Base-by-base conservation (phyloP, 2,329 filamentous ascomycete genomes). In the Aspergillus fischeri region DNA sequence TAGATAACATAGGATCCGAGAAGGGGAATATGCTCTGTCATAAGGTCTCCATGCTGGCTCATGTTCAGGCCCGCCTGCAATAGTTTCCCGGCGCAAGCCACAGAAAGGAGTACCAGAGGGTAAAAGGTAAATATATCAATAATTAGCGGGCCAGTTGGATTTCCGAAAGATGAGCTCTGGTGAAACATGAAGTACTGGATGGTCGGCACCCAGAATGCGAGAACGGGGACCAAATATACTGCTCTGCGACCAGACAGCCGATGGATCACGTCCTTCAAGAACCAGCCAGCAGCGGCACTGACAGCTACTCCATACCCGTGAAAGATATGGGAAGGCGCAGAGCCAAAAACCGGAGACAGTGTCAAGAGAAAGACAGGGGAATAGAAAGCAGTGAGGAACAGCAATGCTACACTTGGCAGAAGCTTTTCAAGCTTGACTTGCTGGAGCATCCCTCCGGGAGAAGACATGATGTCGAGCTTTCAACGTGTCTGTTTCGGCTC, bases 281-380 rank as follows among this genome's bases (percentile, higher is more conserved):
- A 82, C 83, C 90, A 90, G 35, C 91, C 91, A 17, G 86, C 73
- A 60, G 92, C 87, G 59, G 86, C 85, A 28, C 85, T 86, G 3
- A 83, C 77, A 65, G 86, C 86, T 60, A 91, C 78, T 59, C 86
- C 81, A 69, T 83, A 83, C 52, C 81, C 77, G 71, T 97, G 93
- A 72, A 87, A 89, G 63, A 88, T 79, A 1, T 84, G 82, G 0
- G 91, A 81, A 1, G 93, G 90, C 41, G 96, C 90, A 17, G 87
- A 86, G 53, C 94, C 94, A 74, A 95, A 97, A 10, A 95, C 89
- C 1, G 94, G 94, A 21, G 91, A 90, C 35, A 97, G 80, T 42
- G 84, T 87, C 60, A 92, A 80, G 69, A 91, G 85, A 35, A 76
- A 78, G 25, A 78, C 64, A 32, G 72, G 71, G 4, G 77, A 76